Base-by-base conservation (phyloP, 768 basidiomycete species). In the Serendipita sp. region DNA sequence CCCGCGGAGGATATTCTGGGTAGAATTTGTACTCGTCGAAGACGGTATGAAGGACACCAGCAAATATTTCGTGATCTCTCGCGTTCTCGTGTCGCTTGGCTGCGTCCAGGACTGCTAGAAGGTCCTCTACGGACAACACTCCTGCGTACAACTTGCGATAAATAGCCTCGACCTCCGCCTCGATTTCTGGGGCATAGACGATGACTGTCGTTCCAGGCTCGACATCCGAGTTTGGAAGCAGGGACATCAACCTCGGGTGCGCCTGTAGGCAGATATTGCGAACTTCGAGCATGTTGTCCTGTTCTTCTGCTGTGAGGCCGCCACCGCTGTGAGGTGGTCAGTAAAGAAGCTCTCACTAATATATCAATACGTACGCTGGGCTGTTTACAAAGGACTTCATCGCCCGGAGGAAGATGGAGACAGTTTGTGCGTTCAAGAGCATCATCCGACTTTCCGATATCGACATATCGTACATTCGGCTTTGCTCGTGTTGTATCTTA, bases 11-110 rank as follows among this genome's bases (percentile, higher is more conserved):
- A 71, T 92, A 92, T 45, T 89, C 88, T 72, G 95, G 91, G 83
- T 98, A 96, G 80, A 97, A 99, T 71, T 93, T 94, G 84, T 96
- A 96, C 76, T 99, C 96, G 83, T 98, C 96, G 76, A 99, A 97
- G 48, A 99, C 83, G 79, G 96, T 95, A 77, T 97, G 94, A 62
- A 99, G 86, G 85, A 96, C 96, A 83, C 93, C 97, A n/a, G 93
- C 96, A 72, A 97, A 97, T 67, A 96, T 84, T 75, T 98, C 92
- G 73, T 95, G 91, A 69, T 97, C 93, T 65, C 85, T 84, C 51
- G 85, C 76, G 69, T 87, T 89, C 36, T 82, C 79, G 35, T 93
- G 94, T 60, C 81, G 83, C 72, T 94, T 92, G 77, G 85, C 83
- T 64, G 85, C 83, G 74, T 90, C 88, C 32, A 99, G 84, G 76